Conservation (phyloP, 2,329 filamentous ascomycete species). For the Cladophialophora yegresii region DNA sequence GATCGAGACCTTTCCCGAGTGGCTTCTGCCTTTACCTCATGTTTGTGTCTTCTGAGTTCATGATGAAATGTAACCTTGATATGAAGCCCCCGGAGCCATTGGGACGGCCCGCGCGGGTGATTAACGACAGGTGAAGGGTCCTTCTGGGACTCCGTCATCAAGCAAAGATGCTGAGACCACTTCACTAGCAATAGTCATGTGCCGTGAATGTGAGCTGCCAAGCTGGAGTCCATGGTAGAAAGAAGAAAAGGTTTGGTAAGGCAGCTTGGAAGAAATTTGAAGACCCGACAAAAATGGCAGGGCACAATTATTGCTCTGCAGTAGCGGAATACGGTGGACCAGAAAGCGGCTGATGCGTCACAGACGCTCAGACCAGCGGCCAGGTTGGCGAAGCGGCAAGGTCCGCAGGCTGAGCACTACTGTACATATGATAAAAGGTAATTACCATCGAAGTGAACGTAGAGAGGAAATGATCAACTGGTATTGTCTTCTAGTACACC, state of each 20-base stretch:
- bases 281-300: not conserved
- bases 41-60: not conserved
- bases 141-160: conserved; percentile 30
- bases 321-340: conserved; percentile 1
- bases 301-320: not conserved
- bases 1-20: not conserved
- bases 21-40: not conserved
- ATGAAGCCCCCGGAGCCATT: conserved; percentile 34
- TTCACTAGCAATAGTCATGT: conserved; percentile 24
- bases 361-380: not conserved
- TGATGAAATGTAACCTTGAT: conserved; percentile 33
- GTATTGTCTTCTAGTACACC: not conserved
- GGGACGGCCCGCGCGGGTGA: conserved; percentile 29
- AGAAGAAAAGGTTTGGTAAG: conserved; percentile 13
- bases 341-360: no score
- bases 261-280: not conserved
- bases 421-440: not conserved
- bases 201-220: conserved; percentile 35
- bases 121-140: conserved; percentile 35
- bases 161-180: conserved; percentile 25
- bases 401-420: not conserved
- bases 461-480: not conserved
- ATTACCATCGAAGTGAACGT: not conserved
- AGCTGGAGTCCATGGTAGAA: conserved; percentile 29
- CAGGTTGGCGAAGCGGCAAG: not conserved